Conservation (phyloP, 768 basidiomycete genomes). For the Sistotremastrum suecicum region DNA sequence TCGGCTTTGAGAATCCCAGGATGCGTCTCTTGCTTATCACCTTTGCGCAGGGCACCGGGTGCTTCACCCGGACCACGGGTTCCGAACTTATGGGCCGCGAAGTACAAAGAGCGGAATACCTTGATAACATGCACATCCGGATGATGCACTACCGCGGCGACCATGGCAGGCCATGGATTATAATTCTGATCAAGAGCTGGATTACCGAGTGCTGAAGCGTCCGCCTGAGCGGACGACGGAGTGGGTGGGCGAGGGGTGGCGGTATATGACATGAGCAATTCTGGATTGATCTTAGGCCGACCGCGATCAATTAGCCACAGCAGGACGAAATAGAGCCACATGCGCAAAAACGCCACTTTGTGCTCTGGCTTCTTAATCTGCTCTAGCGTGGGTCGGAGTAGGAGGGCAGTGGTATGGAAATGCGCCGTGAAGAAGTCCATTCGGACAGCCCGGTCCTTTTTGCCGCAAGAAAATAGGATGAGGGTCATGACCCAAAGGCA, state of each 20-base stretch:
- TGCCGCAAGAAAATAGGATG: constrained; percentile 33
- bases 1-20: constrained; percentile 30
- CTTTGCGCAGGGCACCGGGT: constrained; percentile 27
- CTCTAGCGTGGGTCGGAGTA: constrained; percentile 29
- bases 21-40: constrained; percentile 29
- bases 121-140: constrained; percentile 41
- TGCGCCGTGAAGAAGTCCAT: constrained; percentile 50
- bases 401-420: constrained; percentile 35
- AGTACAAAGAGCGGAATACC: constrained; percentile 30
- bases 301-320: constrained; percentile 29
- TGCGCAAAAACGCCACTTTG: constrained; percentile 32
- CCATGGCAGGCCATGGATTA: constrained; percentile 40
- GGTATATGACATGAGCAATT: constrained; percentile 32
- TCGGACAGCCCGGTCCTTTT: constrained; percentile 30
- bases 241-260: constrained; percentile 26
- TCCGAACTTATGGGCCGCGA: constrained; percentile 34
- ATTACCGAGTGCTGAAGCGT: constrained; percentile 14
- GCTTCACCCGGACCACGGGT: constrained; percentile 23
- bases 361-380: constrained; percentile 18
- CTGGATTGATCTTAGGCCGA: constrained; percentile 36
- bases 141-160: constrained; percentile 30
- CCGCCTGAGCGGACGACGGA: background rate
- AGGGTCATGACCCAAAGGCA: constrained; percentile 34
- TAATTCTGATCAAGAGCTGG: constrained; percentile 22
- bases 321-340: constrained; percentile 26